phyloP scores from a whole-genome alignment of 768 basidiomycete genomes.

The Naganishia randhawae region DNA sequence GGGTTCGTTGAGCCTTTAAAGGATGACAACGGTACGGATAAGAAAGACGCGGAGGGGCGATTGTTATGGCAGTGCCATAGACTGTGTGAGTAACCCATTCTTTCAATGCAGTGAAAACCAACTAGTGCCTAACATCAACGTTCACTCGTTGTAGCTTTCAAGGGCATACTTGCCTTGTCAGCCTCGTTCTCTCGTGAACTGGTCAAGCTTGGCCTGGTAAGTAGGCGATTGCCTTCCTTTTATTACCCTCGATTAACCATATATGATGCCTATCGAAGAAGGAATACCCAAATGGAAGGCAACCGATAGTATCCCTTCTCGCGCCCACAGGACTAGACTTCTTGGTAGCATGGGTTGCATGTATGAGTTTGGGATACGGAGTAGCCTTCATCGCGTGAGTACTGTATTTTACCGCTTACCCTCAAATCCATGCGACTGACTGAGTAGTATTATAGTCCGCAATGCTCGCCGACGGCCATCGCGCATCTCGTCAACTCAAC shows the following conservation, averaged over 20 bases:
- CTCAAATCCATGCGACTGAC: neutral
- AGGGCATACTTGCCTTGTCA: constrained; percentile 34
- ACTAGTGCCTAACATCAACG: no score
- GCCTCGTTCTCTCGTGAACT: constrained; percentile 15
- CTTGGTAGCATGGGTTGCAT: constrained; percentile 41
- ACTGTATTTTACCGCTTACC: neutral
- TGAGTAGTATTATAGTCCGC: constrained; percentile 34
- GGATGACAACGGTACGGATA: constrained; percentile 14
- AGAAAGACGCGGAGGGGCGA: neutral
- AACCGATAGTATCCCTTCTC: constrained; percentile 36
- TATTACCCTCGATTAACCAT: neutral
- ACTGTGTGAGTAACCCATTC: constrained; percentile 36
- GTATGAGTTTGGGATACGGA: constrained; percentile 44
- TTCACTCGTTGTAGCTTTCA: constrained; percentile 28
- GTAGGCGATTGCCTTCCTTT: neutral
- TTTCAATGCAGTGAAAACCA: neutral
- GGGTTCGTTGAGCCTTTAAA: constrained; percentile 34
- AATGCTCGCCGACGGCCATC: constrained; percentile 54
- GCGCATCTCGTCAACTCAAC: constrained; percentile 54
- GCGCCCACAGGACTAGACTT: constrained; percentile 45
- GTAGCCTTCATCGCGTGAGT: constrained; percentile 46
- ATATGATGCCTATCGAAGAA: neutral
- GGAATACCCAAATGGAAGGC: neutral
- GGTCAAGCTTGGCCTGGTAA: constrained; percentile 8
- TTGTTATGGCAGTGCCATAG: constrained; percentile 37